phyloP scores from a whole-genome alignment of 768 basidiomycete genomes.

The Hygrophorus russula region DNA sequence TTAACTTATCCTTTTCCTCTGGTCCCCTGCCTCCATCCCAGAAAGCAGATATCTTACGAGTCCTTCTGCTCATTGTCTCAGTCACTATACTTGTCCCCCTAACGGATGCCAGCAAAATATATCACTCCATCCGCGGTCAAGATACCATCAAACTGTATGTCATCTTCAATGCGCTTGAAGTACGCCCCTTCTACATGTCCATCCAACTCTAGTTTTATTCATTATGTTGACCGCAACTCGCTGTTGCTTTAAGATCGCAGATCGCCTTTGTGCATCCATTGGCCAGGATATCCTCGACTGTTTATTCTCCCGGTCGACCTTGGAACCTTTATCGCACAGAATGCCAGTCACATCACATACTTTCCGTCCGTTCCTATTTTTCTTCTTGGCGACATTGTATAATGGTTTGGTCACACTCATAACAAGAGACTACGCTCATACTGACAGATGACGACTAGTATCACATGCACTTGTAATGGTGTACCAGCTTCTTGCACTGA shows the following conservation, averaged over 20 bases:
- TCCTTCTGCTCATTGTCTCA: conserved; percentile 63
- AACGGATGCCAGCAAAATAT: conserved; percentile 95
- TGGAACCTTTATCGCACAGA: conserved; percentile 59
- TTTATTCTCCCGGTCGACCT: conserved; percentile 85
- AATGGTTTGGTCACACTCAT: conserved; percentile 43
- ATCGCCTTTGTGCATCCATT: conserved; percentile 88
- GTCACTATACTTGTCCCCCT: conserved; percentile 66
- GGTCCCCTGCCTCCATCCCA: conserved; percentile 70
- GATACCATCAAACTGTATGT: conserved; percentile 99
- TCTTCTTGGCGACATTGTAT: conserved; percentile 72
- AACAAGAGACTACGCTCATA: conserved; percentile 1
- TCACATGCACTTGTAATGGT: conserved; percentile 90
- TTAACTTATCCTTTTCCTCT: conserved; percentile 37
- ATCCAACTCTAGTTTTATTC: neutral
- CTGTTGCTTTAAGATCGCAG: conserved; percentile 61
- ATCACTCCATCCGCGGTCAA: conserved; percentile 94
- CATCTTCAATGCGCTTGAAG: conserved; percentile 97
- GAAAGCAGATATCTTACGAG: conserved; percentile 86
- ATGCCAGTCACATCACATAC: conserved; percentile 50
- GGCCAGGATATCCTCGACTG: conserved; percentile 97
- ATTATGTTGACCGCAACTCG: no score
- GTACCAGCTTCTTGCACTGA: conserved; percentile 88
- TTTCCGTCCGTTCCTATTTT: conserved; percentile 75
- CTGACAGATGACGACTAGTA: conserved; percentile 31
- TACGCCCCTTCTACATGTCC: conserved; percentile 25